Evolutionary conservation across 495 filamentous ascomycete genomes (phyloP), one percentile per base, ranked within the genome.

Genomic region (Friedmanniomyces simplex): DNA sequence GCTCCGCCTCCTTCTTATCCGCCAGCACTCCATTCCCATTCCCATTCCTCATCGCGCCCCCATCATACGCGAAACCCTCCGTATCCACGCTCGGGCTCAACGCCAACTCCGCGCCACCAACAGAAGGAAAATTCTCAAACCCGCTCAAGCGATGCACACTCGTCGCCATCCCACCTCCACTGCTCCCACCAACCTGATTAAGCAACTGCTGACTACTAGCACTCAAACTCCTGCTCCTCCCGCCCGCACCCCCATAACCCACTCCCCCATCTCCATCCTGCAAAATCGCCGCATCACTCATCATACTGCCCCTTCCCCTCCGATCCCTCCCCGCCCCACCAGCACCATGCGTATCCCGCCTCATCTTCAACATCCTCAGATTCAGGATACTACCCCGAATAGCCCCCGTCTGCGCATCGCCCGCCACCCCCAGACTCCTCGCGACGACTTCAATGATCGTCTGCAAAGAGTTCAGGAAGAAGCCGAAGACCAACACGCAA

Each of bases 391-490:
- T 60, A 52, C 61, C 61, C 32, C 61, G 30, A 34, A 60, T 34
- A 1, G 56, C 57, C 24, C 61, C 61, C 7, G 56, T 55, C 48
- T 63, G 57, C 39, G 57, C 20, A 45, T 56, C 61, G 21, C 61
- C 57, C 14, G 52, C 61, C 26, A 63, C 34, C 13, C 61, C 61
- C 21, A 48, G n/a, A 36, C 50, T 60, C 16, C 61, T 50, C 21
- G 91, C 89, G 41, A 81, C 73, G 13, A 98, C 85, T 68, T 98
- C 93, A 34, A 95, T 79, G 42, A 95, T 74, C 0, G 91, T 95
- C 67, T 95, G 89, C 8, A 95, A 66, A 1, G 93, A 86, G 66
- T 95, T 96, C 28, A 97, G 74, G 66, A 96, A 88, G 73, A 96
- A 98, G 2, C 89, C 91, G 64, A 95, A 94, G 10, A 96, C 82